Evolutionary conservation across 192 early-diverging fungal species (phyloP), one percentile per base, ranked within the genome.

Genomic region (Coemansia sp.): DNA sequence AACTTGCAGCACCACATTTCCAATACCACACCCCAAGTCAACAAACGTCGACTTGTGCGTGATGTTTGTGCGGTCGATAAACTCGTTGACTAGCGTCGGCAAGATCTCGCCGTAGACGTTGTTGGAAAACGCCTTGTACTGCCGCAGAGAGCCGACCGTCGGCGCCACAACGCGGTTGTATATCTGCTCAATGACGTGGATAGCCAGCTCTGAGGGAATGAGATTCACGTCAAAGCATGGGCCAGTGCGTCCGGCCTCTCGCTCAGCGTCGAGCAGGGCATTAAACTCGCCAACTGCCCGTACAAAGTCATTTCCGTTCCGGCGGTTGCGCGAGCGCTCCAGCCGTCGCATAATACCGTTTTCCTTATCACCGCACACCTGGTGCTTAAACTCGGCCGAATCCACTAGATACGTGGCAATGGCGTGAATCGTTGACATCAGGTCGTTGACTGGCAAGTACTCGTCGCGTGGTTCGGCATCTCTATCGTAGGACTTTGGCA

Each of bases 81-180:
- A 83, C 60, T 96, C 92, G 61, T 86, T 86, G 41, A 97, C 90
- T 65, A 99, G 79, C 32, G 84, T 86, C 29, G 88, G 87, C 62
- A 91, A 89, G 65, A 99, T 89, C 80, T 99, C 97, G 49, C 97
- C 97, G 76, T 99, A 99, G 20, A 98, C 97, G 73, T 94, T 94
- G 73, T 96, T 94, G 16, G 94, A 94, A 67, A 95, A 95, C 43
- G 87, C 90, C 76, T 92, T 84, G 78, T 96, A 96, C 40, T 88
- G 80, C 50, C 93, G 91, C 62, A 96, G 74, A 39, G 84, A 66
- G 32, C 88, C 87, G 5, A 90, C 90, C 9, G 87, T 79, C 24
- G 90, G 91, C 1, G 94, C 89, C 7, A 96, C 94, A 12, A 92
- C 87, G 16, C 95, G 89, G 63, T 88, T 90, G 82, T 97, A 97